A percentile compares a stretch with the other conserved stretches of the same genome.
phyloP scores from a whole-genome alignment of 2,329 filamentous ascomycete genomes.

The Colletotrichum sp. region DNA sequence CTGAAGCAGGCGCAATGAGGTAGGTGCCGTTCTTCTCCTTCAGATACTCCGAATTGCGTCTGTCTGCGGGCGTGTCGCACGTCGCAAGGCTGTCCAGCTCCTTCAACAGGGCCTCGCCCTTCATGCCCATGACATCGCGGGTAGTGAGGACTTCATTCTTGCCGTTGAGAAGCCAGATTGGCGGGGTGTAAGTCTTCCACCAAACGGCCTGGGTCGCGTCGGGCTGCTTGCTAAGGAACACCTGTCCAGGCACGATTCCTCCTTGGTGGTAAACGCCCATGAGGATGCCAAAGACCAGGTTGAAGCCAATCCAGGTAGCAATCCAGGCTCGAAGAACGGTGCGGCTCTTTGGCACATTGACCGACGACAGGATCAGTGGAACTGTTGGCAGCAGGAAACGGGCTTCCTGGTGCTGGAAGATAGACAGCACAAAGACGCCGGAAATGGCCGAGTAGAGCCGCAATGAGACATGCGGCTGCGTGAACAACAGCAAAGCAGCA shows the following conservation, averaged over 20 bases:
- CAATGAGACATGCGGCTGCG: slow-evolving; percentile 60
- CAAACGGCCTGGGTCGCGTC: slow-evolving; percentile 75
- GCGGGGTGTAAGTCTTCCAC: slow-evolving; percentile 89
- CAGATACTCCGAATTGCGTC: slow-evolving; percentile 59
- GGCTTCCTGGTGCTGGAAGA: slow-evolving; percentile 81
- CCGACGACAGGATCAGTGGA: slow-evolving; percentile 76
- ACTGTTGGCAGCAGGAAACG: slow-evolving; percentile 79
- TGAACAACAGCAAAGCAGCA: slow-evolving; percentile 65
- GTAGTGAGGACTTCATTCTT: slow-evolving; percentile 76
- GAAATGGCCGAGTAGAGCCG: slow-evolving; percentile 77
- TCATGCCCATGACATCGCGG: slow-evolving; percentile 75
- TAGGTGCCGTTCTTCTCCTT: slow-evolving; percentile 70
- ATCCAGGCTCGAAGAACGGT: slow-evolving; percentile 59
- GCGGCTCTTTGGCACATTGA: slow-evolving; percentile 66
- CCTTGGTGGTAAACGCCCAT: slow-evolving; percentile 88
- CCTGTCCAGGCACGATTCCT: slow-evolving; percentile 76
- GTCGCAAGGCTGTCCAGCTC: slow-evolving; percentile 64
- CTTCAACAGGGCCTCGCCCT: slow-evolving; percentile 63
- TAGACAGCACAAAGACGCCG: slow-evolving; percentile 71
- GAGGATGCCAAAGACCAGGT: slow-evolving; percentile 68
- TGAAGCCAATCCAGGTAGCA: slow-evolving; percentile 71
- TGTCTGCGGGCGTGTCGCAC: slow-evolving; percentile 64
- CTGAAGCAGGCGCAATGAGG: slow-evolving; percentile 75
- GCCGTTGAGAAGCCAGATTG: slow-evolving; percentile 79
- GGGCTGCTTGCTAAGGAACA: slow-evolving; percentile 73